phyloP scores from a whole-genome alignment of 192 early-diverging fungal species.

The Backusella luteola region DNA sequence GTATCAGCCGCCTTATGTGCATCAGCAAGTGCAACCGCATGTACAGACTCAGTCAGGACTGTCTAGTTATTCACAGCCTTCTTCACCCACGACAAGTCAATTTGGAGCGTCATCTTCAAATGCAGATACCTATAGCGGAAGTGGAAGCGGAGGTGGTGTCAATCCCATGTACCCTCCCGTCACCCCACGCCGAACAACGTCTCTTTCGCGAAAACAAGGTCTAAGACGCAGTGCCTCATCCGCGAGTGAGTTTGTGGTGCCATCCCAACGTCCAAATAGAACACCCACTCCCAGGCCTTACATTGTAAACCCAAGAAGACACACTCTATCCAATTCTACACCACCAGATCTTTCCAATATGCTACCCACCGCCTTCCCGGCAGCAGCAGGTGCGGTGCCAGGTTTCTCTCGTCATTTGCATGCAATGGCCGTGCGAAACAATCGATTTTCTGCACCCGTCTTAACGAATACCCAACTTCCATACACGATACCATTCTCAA shows the following conservation, averaged over 20 bases:
- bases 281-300: not conserved
- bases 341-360: slow-evolving; percentile 12
- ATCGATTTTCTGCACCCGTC: slow-evolving; percentile 1
- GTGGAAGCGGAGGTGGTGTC: not conserved
- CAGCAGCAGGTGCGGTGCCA: not conserved
- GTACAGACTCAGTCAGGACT: slow-evolving; percentile 3
- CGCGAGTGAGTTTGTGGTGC: not conserved
- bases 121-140: not conserved
- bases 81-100: slow-evolving; percentile 17
- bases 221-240: slow-evolving; percentile 10
- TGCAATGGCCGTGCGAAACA: slow-evolving; percentile 20
- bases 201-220: not conserved
- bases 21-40: not conserved
- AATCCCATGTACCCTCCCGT: not conserved
- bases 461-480: slow-evolving; percentile 7
- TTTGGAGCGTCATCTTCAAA: not conserved
- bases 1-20: not conserved
- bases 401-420: not conserved
- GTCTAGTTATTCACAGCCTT: slow-evolving; percentile 17
- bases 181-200: slow-evolving; percentile 3
- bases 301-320: slow-evolving; percentile 1
- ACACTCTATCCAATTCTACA: slow-evolving; percentile 10
- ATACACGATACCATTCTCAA: slow-evolving; percentile 10
- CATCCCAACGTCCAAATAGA: not conserved
- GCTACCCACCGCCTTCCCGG: not conserved